phyloP scores from a whole-genome alignment of 2,329 filamentous ascomycete species.

The Pestalotiopsis sp. region DNA sequence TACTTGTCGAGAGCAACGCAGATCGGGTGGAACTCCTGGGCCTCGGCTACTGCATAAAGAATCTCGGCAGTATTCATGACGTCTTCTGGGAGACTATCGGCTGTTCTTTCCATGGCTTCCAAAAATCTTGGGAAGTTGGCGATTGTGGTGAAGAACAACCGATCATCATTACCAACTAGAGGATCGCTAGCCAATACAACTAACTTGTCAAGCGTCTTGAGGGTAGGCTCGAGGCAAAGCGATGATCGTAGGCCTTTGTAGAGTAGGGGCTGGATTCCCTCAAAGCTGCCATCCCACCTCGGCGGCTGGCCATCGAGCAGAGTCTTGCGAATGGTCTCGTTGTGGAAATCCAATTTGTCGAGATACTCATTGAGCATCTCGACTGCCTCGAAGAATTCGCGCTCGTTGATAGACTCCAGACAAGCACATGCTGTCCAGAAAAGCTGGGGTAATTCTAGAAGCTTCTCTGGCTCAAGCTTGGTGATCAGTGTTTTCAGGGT shows the following conservation, averaged over 20 bases:
- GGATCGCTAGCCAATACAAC: conserved; percentile 77
- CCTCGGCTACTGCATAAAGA: conserved; percentile 72
- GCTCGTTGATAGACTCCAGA: conserved; percentile 93
- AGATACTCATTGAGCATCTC: conserved; percentile 89
- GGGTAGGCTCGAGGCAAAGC: conserved; percentile 74
- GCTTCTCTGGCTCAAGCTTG: conserved; percentile 76
- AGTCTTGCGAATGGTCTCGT: conserved; percentile 66
- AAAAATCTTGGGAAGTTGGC: conserved; percentile 91
- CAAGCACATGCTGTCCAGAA: conserved; percentile 99
- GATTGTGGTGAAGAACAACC: conserved; percentile 82
- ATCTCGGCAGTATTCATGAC: conserved; percentile 66
- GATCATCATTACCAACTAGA: conserved; percentile 79
- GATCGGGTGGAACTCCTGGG: conserved; percentile 68
- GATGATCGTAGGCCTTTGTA: conserved; percentile 94
- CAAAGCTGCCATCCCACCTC: conserved; percentile 87
- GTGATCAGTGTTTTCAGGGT: conserved; percentile 90
- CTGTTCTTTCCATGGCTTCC: conserved; percentile 70
- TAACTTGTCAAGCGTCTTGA: conserved; percentile 77
- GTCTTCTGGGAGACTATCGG: conserved; percentile 52
- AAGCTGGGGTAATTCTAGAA: conserved; percentile 88
- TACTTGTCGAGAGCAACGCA: conserved; percentile 71
- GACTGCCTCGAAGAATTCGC: conserved; percentile 88
- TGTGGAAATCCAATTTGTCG: conserved; percentile 78
- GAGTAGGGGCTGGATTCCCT: conserved; percentile 81
- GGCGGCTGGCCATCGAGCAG: conserved; percentile 79